These are phyloP conservation scores for Tillandsia leiboldiana DNA, from an alignment of 176 grass and related monocot species.

Conservation along the genomic window DNA sequence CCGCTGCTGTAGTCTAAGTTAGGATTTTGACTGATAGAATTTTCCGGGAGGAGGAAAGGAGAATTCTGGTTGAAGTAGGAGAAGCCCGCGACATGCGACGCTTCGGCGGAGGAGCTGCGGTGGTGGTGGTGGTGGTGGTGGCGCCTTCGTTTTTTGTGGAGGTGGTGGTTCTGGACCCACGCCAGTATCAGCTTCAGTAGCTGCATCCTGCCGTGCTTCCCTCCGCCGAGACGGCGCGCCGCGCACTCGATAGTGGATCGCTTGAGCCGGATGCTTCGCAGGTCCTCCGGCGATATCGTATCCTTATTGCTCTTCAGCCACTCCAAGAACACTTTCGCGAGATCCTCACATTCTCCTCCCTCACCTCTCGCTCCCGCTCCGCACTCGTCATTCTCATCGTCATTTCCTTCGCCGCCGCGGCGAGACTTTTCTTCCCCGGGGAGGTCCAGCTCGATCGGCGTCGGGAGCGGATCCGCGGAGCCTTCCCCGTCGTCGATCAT, in stretches of 20 bases:
- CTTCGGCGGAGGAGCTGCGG: constrained; percentile 3
- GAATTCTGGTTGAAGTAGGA: background rate
- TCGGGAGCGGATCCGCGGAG: background rate
- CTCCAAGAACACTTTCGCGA: constrained; percentile 76
- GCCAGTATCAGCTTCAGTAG: constrained; percentile 86
- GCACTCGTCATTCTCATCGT: background rate
- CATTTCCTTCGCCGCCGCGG: no score
- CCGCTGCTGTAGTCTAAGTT: constrained; percentile 19
- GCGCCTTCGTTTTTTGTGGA: constrained; percentile 48
- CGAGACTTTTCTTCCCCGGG: background rate
- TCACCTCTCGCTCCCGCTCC: constrained; percentile 13
- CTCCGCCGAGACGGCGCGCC: constrained; percentile 53
- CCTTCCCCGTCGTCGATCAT: constrained; percentile 38
- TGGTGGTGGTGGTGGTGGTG: constrained; percentile 11
- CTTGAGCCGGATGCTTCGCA: constrained; percentile 74
- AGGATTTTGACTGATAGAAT: background rate
- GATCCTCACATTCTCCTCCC: constrained; percentile 32
- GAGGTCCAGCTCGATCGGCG: constrained; percentile 10
- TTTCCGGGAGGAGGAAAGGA: background rate
- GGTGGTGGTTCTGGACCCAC: constrained; percentile 87
- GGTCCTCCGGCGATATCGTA: constrained; percentile 73
- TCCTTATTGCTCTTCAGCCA: constrained; percentile 88
- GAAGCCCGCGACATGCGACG: background rate
- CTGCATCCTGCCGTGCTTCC: constrained; percentile 50
- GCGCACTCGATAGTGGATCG: constrained; percentile 79